Conservation (phyloP, 169 alveolate genomes). For the Plasmodium coatneyi region DNA sequence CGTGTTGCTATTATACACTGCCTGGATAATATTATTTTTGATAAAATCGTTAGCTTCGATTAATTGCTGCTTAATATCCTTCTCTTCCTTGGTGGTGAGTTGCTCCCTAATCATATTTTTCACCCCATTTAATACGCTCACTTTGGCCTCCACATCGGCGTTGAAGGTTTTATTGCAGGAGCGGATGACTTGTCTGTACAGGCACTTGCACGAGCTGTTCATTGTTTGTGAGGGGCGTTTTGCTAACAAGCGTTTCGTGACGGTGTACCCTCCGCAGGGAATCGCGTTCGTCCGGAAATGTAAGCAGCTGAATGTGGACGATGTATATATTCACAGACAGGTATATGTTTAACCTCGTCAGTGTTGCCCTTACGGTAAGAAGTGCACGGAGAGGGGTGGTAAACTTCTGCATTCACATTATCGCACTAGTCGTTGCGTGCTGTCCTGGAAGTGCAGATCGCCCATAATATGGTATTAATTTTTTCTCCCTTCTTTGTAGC, state of each 20-base stretch:
- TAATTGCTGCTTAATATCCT: constrained; percentile 56
- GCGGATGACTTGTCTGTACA: constrained; percentile 31
- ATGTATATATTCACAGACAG: background rate
- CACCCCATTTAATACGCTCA: constrained; percentile 41
- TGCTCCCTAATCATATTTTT: constrained; percentile 66
- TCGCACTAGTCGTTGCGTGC: background rate
- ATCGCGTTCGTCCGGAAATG: background rate
- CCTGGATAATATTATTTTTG: constrained; percentile 59
- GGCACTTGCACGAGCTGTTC: constrained; percentile 19
- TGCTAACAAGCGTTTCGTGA: background rate
- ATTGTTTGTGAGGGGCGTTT: background rate
- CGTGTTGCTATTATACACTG: constrained; percentile 57
- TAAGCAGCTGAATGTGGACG: background rate
- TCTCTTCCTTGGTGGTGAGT: constrained; percentile 38
- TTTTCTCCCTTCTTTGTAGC: background rate
- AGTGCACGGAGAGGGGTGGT: background rate
- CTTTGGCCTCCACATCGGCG: constrained; percentile 51
- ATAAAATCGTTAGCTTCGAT: constrained; percentile 67
- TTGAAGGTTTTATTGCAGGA: constrained; percentile 63
- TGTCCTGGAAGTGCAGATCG: background rate
- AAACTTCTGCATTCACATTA: background rate
- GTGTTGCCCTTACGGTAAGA: background rate
- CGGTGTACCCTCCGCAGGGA: background rate
- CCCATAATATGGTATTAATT: background rate
- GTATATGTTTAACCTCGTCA: background rate